Evolutionary conservation across 202 grass and related monocot genomes (phyloP), one percentile per base, ranked within the genome.

Genomic region (Saccharum hybrid): DNA sequence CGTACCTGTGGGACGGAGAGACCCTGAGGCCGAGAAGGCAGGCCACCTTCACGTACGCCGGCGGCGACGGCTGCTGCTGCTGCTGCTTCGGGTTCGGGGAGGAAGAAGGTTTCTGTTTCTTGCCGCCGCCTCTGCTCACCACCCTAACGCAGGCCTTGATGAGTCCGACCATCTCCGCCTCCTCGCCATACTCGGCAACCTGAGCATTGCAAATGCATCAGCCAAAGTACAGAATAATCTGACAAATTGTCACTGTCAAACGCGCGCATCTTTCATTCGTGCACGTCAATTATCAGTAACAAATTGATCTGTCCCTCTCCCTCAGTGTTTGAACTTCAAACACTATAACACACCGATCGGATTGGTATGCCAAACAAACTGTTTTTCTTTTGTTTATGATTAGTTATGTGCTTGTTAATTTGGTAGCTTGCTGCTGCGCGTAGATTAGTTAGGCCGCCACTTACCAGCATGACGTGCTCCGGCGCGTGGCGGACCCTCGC

Each of bases 381-480:
- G 42, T n/a, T 37, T 9, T 11, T 43, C 2, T 49, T 2, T 4
- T 68, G 37, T 46, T 14, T 4, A 54, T 26, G 0, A 18, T 6
- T 3, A 79, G 46, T 51, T 18, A 1, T 68, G 45, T 15, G 31
- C 40, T 57, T 21, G 36, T 59, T 68, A 10, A 59, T 43, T 15
- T 6, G 14, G 21, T 38, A 39, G 57, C 10, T 42, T 8, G 5
- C 19, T 30, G 31, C 1, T 12, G 37, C 2, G 39, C 16, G 15
- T 82, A 49, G 6, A 10, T 83, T 81, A 65, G 4, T 49, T 49
- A 49, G 12, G 23, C 45, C 45, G 42, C 8, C 70, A 42, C 49
- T 88, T 81, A 94, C 92, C 82, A 94, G 79, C 90, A 94, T 92
- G 76, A 94, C 80, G 52, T 94, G 87, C n/a, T 94, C 92, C 56